Percentiles rank a stretch among this genome's conserved stretches.
phyloP scores from a whole-genome alignment of 768 basidiomycete species.

The Podaxis sp. region DNA sequence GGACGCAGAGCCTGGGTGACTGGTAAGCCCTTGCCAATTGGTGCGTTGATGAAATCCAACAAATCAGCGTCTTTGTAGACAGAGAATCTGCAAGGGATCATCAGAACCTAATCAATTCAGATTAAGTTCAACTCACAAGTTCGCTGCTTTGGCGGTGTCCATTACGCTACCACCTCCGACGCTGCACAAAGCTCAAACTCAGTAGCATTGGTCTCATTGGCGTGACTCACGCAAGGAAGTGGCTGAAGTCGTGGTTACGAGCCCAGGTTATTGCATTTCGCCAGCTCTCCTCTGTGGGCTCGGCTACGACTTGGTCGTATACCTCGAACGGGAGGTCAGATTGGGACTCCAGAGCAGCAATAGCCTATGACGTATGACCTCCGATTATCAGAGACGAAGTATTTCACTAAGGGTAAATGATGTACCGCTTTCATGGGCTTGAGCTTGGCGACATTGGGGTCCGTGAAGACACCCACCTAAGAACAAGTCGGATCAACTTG shows the following conservation, averaged over 20 bases:
- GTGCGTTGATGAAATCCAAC: slow-evolving; percentile 97
- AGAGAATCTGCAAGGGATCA: slow-evolving; percentile 53
- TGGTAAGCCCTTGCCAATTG: slow-evolving; percentile 87
- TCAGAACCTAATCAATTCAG: neutral
- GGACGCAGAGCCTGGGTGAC: slow-evolving; percentile 72
- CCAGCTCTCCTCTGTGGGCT: slow-evolving; percentile 92
- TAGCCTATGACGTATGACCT: slow-evolving; percentile 39
- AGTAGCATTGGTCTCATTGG: neutral
- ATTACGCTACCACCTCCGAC: slow-evolving; percentile 94
- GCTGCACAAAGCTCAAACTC: slow-evolving; percentile 30
- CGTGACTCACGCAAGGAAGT: slow-evolving; percentile 77
- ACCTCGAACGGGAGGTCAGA: slow-evolving; percentile 75
- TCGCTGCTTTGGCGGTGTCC: slow-evolving; percentile 94
- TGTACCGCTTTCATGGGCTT: slow-evolving; percentile 75
- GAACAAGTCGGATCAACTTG: slow-evolving; percentile 4
- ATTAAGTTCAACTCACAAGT: slow-evolving; percentile 48
- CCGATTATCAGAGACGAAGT: neutral
- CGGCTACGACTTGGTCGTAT: slow-evolving; percentile 76
- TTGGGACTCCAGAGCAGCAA: slow-evolving; percentile 77
- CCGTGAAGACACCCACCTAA: slow-evolving; percentile 92
- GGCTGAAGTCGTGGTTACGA: slow-evolving; percentile 82
- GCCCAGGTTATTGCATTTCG: slow-evolving; percentile 86
- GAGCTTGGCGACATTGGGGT: slow-evolving; percentile 77
- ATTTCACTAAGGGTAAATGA: neutral
- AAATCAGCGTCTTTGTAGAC: slow-evolving; percentile 91